phyloP scores from a whole-genome alignment of 495 filamentous ascomycete genomes.

The Neurospora sp. region DNA sequence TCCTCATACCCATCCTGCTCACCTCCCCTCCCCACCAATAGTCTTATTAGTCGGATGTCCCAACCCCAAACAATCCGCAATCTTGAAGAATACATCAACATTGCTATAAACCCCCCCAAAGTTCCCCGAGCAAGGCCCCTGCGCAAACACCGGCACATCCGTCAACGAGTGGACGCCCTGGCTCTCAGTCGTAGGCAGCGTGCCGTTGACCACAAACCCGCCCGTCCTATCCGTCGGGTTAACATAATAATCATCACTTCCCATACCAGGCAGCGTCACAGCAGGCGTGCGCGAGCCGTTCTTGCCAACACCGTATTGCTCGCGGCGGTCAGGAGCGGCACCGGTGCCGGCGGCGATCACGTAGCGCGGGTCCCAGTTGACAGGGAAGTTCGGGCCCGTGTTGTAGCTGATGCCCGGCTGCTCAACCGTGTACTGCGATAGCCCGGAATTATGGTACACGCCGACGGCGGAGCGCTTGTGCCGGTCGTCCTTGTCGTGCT shows the following conservation, averaged over 20 bases:
- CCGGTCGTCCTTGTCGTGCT: constrained; percentile 41
- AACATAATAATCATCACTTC: constrained; percentile 40
- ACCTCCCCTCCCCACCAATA: not conserved
- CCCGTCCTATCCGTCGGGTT: constrained; percentile 51
- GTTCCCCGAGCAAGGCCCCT: constrained; percentile 60
- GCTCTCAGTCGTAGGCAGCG: constrained; percentile 42
- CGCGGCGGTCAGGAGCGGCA: constrained; percentile 56
- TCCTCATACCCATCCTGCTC: not conserved
- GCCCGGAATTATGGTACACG: constrained; percentile 52
- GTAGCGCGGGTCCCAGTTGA: constrained; percentile 69
- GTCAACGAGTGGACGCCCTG: constrained; percentile 66
- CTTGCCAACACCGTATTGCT: constrained; percentile 54
- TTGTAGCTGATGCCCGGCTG: constrained; percentile 40
- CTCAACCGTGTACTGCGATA: constrained; percentile 55
- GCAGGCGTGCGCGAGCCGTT: constrained; percentile 49
- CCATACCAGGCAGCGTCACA: constrained; percentile 23
- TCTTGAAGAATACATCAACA: constrained; percentile 63
- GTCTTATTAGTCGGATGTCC: constrained; percentile 23
- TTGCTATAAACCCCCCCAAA: constrained; percentile 61
- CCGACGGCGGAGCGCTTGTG: constrained; percentile 59
- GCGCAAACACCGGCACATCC: constrained; percentile 64
- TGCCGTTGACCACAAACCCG: constrained; percentile 61
- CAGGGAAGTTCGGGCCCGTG: constrained; percentile 58
- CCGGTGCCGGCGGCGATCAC: constrained; percentile 54
- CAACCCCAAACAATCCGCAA: constrained; percentile 58